Evolutionary conservation across 176 grass and related monocot genomes (phyloP).

Genomic region (Calamus simplicifolius): DNA sequence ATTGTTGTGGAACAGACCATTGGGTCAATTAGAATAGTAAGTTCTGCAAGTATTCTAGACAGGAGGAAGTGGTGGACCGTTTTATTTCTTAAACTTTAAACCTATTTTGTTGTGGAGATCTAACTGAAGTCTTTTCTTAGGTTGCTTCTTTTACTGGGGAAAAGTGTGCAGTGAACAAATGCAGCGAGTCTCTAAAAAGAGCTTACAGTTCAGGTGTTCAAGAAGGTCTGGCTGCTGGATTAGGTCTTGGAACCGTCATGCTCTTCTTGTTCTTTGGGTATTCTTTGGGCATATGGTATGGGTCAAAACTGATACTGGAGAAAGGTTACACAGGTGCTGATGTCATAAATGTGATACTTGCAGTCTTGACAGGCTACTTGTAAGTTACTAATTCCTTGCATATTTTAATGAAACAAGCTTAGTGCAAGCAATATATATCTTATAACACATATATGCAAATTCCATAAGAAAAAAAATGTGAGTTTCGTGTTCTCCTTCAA

Average conservation of each 20-base stretch:
- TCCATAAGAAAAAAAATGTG: too few relatives aligned
- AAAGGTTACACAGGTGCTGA: slow-evolving; percentile 76
- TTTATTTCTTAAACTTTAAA: too few relatives aligned
- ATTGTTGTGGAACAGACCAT: slow-evolving; percentile 87
- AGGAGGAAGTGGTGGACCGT: too few relatives aligned
- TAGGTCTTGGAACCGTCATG: slow-evolving; percentile 87
- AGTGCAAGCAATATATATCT: too few relatives aligned
- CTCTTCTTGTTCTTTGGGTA: slow-evolving; percentile 92
- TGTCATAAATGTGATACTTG: slow-evolving; percentile 98
- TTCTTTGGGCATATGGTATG: slow-evolving; percentile 95
- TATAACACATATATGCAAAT: too few relatives aligned
- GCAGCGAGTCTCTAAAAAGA: slow-evolving; percentile 51
- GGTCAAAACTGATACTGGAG: slow-evolving; percentile 81
- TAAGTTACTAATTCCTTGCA: slow-evolving; percentile 36
- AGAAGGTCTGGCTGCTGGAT: slow-evolving; percentile 73
- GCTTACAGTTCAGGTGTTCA: slow-evolving; percentile 77
- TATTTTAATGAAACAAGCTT: not conserved
- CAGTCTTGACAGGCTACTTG: slow-evolving; percentile 92
- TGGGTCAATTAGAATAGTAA: slow-evolving; percentile 86
- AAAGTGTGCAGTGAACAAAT: slow-evolving; percentile 78
- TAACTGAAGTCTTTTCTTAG: slow-evolving; percentile 20
- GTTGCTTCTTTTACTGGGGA: slow-evolving; percentile 98
- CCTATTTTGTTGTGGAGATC: too few relatives aligned
- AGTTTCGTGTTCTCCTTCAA: too few relatives aligned
- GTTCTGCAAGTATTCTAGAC: not conserved